phyloP scores from a whole-genome alignment of 2,329 filamentous ascomycete species.

The Pezicula rhizophila region DNA sequence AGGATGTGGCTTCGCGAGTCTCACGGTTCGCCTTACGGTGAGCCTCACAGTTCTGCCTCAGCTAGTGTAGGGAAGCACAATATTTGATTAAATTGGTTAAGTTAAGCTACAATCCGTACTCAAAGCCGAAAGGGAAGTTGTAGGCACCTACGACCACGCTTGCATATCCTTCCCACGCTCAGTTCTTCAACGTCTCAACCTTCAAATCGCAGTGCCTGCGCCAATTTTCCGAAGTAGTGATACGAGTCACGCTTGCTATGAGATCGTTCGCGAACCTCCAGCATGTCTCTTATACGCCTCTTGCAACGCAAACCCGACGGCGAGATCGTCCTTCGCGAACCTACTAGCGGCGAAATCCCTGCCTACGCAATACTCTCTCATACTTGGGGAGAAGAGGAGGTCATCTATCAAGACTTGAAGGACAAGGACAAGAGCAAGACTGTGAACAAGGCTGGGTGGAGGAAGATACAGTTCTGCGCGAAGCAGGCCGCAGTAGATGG shows the following conservation, averaged over 20 bases:
- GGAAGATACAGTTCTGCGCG: constrained; percentile 5
- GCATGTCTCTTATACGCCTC: constrained; percentile 18
- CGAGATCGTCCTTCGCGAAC: constrained; percentile 15
- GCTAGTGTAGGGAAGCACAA: too few relatives aligned
- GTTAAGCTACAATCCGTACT: too few relatives aligned
- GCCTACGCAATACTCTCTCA: constrained; percentile 23
- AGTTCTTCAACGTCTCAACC: constrained; percentile 12
- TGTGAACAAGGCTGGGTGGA: background rate
- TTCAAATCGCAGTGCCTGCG: constrained; percentile 7
- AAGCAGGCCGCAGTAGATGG: background rate
- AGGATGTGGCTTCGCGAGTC: too few relatives aligned
- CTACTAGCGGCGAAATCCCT: constrained; percentile 5
- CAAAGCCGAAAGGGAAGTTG: too few relatives aligned
- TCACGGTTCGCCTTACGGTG: too few relatives aligned
- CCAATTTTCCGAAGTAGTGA: too few relatives aligned
- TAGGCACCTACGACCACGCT: constrained; percentile 12
- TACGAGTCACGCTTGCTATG: constrained; percentile 10
- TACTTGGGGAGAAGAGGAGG: constrained; percentile 18
- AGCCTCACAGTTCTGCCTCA: too few relatives aligned
- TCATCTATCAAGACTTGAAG: constrained; percentile 12
- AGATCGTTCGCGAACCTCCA: constrained; percentile 12
- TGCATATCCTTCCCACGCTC: constrained; percentile 10
- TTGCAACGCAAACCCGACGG: constrained; percentile 18
- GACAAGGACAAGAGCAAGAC: too few relatives aligned
- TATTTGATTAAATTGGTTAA: too few relatives aligned